A percentile compares a stretch with the other conserved stretches of the same genome.
These are phyloP conservation scores for Mortierella sp. DNA, from an alignment of 371 early-diverging fungal genomes.

Conservation along the genomic window DNA sequence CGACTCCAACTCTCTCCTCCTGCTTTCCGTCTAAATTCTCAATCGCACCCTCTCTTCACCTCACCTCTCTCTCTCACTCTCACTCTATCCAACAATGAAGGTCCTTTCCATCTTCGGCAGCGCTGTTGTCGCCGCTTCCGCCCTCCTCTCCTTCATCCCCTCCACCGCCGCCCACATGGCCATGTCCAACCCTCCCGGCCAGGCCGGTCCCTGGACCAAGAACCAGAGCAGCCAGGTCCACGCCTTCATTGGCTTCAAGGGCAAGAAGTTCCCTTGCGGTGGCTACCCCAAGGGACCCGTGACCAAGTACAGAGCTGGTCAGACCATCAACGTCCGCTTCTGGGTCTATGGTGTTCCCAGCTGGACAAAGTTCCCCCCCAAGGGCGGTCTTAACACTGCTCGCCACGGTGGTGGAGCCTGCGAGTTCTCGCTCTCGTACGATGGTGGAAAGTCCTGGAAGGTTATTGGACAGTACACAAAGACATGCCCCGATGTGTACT, in stretches of 20 bases:
- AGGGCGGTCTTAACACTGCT: slow-evolving; percentile 11
- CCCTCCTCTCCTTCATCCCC: slow-evolving; percentile 26
- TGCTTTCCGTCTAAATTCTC: too few relatives aligned
- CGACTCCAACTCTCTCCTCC: too few relatives aligned
- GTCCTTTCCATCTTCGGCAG: slow-evolving; percentile 22
- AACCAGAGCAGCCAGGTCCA: slow-evolving; percentile 28
- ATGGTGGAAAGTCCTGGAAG: slow-evolving; percentile 72
- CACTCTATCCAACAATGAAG: slow-evolving; percentile 32
- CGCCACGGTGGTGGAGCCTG: slow-evolving; percentile 78
- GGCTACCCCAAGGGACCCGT: slow-evolving; percentile 48
- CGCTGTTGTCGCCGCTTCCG: slow-evolving; percentile 23
- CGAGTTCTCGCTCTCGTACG: slow-evolving; percentile 76
- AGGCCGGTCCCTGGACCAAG: slow-evolving; percentile 46
- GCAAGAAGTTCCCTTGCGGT: slow-evolving; percentile 52
- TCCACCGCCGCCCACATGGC: slow-evolving; percentile 45
- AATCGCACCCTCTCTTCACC: neutral
- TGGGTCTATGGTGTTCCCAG: slow-evolving; percentile 37
- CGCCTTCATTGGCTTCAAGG: slow-evolving; percentile 45
- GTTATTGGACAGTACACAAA: slow-evolving; percentile 64
- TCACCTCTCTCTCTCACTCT: neutral
- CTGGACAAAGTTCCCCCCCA: slow-evolving; percentile 32
- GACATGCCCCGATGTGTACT: slow-evolving; percentile 60
- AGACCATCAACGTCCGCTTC: slow-evolving; percentile 49
- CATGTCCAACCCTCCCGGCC: slow-evolving; percentile 48
- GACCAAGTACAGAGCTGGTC: slow-evolving; percentile 46